These are phyloP conservation scores for Carex pumila DNA, from an alignment of 176 grass and related monocot genomes.

Conservation along the genomic window DNA sequence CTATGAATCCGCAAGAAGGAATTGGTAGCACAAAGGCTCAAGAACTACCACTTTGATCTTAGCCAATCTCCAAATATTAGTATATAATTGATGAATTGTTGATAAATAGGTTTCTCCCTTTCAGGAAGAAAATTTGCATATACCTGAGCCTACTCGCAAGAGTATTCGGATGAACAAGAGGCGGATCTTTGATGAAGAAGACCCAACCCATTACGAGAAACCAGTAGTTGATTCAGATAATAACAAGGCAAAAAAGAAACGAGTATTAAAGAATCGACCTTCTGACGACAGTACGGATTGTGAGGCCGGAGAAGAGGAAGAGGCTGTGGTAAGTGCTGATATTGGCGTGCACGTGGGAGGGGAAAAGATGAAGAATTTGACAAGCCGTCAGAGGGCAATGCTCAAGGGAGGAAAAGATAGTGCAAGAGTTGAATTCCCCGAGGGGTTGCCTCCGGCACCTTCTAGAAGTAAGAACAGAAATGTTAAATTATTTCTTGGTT, in stretches of 20 bases:
- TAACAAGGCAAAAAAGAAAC: slow-evolving; percentile 48
- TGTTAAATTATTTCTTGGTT: neutral
- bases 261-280: slow-evolving; percentile 29
- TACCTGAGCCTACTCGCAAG: slow-evolving; percentile 52
- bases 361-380: slow-evolving; percentile 45
- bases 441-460: slow-evolving; percentile 66
- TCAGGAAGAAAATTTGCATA: neutral
- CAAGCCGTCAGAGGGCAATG: slow-evolving; percentile 80
- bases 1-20: no score
- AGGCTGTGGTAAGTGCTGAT: slow-evolving; percentile 22
- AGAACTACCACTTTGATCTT: no score
- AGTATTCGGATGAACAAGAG: slow-evolving; percentile 63
- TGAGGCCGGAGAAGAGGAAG: slow-evolving; percentile 57
- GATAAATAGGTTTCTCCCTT: neutral
- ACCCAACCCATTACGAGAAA: slow-evolving; percentile 31
- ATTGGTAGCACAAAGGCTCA: no score
- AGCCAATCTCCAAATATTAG: no score
- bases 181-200: slow-evolving; percentile 38
- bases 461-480: slow-evolving; percentile 64
- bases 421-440: slow-evolving; percentile 70
- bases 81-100: neutral
- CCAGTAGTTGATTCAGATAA: slow-evolving; percentile 30
- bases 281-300: slow-evolving; percentile 27
- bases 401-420: slow-evolving; percentile 55
- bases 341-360: slow-evolving; percentile 53